Percentiles rank a stretch among this genome's conserved stretches.
Evolutionary conservation across 106 monocot species (phyloP).

Genomic region (Dioscorea dumetorum): DNA sequence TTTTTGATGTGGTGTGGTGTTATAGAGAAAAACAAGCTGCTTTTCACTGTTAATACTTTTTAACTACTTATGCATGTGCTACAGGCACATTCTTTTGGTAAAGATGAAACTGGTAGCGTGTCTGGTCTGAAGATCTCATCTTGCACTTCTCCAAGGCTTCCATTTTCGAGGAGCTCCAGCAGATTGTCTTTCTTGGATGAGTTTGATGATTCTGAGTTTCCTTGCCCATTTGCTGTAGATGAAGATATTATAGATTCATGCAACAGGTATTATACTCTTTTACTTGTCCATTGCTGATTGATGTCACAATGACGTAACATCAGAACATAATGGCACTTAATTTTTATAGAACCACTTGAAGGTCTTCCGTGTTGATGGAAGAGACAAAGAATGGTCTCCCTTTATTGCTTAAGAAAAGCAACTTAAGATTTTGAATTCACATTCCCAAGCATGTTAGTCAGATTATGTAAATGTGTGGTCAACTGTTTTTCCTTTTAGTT

Average conservation of each 20-base stretch:
- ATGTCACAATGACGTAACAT: no score
- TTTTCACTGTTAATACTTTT: not conserved
- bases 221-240: constrained; percentile 60
- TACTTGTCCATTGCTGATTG: not conserved
- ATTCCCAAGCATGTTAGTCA: no score
- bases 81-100: constrained; percentile 33
- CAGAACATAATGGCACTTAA: no score
- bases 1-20: no score
- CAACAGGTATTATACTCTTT: constrained; percentile 13
- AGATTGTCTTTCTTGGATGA: constrained; percentile 41
- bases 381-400: no score
- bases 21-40: no score
- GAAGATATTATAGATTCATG: constrained; percentile 15
- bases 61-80: not conserved
- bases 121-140: constrained; percentile 19
- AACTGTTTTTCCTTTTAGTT: no score
- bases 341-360: no score
- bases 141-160: constrained; percentile 15
- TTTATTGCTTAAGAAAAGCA: no score
- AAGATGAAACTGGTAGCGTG: constrained; percentile 29
- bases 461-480: no score
- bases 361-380: no score
- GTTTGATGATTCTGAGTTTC: constrained; percentile 42
- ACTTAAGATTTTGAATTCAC: no score
- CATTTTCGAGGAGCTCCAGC: constrained; percentile 28